Percentiles rank a stretch among this genome's conserved stretches.
Evolutionary conservation across 2,329 filamentous ascomycete species (phyloP).

Genomic region (Trichophaea hybrida): DNA sequence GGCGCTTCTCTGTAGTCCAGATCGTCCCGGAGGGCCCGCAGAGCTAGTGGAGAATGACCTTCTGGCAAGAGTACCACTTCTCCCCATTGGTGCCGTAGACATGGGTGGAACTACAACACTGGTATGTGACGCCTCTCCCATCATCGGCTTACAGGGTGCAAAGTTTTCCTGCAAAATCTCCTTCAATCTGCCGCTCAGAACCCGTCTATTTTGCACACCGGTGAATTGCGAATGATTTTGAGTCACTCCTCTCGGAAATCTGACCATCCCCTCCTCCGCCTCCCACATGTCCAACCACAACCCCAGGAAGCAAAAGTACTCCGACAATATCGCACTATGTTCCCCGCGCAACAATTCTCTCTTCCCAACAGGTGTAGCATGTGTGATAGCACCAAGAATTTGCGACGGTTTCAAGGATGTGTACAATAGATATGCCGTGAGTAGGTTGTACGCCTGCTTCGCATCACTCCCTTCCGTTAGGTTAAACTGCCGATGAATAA

Average conservation of each 20-base stretch:
- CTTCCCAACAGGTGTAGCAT: constrained; percentile 6
- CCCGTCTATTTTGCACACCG: constrained; percentile 11
- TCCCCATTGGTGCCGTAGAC: not conserved
- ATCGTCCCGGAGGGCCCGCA: not conserved
- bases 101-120: not conserved
- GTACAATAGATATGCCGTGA: constrained; percentile 24
- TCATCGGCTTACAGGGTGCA: constrained; percentile 4
- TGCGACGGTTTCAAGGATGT: constrained; percentile 18
- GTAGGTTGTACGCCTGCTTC: constrained; percentile 4
- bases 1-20: not conserved
- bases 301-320: constrained; percentile 23
- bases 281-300: constrained; percentile 21
- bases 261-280: constrained; percentile 6
- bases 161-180: constrained; percentile 1
- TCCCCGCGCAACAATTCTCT: constrained; percentile 1
- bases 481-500: not conserved
- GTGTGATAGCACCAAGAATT: constrained; percentile 11
- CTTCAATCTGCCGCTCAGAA: constrained; percentile 10
- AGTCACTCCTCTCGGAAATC: not conserved
- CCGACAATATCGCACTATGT: constrained; percentile 9
- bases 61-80: not conserved
- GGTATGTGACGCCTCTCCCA: not conserved
- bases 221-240: constrained; percentile 2
- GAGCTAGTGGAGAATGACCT: not conserved
- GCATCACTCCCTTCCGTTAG: not conserved